These are phyloP conservation scores for Fusarium fujikuroi DNA, from an alignment of 2,329 filamentous ascomycete species.

Conservation along the genomic window DNA sequence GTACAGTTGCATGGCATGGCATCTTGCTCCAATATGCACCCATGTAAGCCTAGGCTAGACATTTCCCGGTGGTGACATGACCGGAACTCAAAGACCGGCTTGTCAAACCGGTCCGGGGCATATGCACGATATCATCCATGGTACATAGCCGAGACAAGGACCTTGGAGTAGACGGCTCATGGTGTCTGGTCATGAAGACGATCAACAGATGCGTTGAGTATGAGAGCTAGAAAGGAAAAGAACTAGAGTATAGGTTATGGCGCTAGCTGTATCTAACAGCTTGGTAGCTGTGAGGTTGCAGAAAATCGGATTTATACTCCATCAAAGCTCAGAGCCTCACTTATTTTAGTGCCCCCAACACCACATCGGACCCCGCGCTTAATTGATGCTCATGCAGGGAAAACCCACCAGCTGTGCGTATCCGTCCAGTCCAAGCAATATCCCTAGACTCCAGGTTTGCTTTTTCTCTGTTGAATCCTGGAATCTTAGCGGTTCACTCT, in stretches of 20 bases:
- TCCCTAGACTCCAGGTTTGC: conserved; percentile 21
- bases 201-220: not conserved
- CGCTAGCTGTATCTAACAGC: not conserved
- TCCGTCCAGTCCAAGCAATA: not conserved
- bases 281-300: not conserved
- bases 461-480: conserved; percentile 26
- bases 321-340: conserved; percentile 23
- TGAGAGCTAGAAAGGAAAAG: not conserved
- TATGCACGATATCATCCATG: conserved; percentile 31
- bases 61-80: conserved; percentile 10
- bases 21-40: not conserved
- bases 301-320: not conserved
- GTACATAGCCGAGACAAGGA: conserved; percentile 13
- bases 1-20: not conserved
- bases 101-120: conserved; percentile 24
- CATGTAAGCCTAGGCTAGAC: not conserved
- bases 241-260: not conserved
- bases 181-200: not conserved
- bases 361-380: conserved; percentile 14
- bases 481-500: conserved; percentile 28
- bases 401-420: conserved; percentile 2
- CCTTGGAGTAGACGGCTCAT: not conserved
- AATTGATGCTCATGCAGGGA: conserved; percentile 17
- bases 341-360: conserved; percentile 11
- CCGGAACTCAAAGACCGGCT: conserved; percentile 30